phyloP scores from a whole-genome alignment of 345 rosid species.

The Zanthoxylum bungeanum region DNA sequence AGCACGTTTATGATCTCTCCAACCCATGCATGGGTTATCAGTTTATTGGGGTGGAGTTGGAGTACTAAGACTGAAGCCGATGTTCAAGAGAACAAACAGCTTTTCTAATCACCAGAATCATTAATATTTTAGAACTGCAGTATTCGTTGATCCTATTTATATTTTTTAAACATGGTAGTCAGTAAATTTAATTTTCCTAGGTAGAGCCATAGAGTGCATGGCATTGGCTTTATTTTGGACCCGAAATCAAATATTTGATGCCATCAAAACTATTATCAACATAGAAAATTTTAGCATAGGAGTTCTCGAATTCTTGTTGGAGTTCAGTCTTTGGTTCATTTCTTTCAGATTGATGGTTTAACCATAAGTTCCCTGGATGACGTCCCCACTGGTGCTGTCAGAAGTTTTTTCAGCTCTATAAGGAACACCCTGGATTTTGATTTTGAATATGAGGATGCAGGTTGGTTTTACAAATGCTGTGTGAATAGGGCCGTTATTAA shows the following conservation, averaged over 20 bases:
- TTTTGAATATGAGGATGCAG: conserved; percentile 89
- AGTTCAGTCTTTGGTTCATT: conserved; percentile 25
- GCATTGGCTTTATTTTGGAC: background rate
- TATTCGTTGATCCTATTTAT: background rate
- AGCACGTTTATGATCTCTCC: background rate
- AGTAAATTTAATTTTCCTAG: background rate
- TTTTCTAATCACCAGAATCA: background rate
- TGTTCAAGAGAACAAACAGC: background rate
- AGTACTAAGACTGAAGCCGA: background rate
- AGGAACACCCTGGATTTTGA: conserved; percentile 92
- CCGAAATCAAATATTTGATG: background rate
- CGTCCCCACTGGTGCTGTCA: conserved; percentile 58
- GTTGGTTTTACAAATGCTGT: conserved; percentile 41
- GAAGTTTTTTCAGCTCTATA: conserved; percentile 78
- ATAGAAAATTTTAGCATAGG: background rate
- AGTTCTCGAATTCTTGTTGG: conserved; percentile 10
- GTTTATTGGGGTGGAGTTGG: background rate
- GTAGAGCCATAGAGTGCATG: background rate
- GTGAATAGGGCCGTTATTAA: background rate
- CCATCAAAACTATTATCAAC: background rate
- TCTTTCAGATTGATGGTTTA: conserved; percentile 74
- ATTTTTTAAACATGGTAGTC: background rate
- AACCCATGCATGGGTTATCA: background rate
- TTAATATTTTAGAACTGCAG: background rate
- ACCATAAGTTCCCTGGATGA: conserved; percentile 78